Evolutionary conservation across 2,329 filamentous ascomycete species (phyloP), one percentile per base, ranked within the genome.

Genomic region (Fusarium lyarnte): DNA sequence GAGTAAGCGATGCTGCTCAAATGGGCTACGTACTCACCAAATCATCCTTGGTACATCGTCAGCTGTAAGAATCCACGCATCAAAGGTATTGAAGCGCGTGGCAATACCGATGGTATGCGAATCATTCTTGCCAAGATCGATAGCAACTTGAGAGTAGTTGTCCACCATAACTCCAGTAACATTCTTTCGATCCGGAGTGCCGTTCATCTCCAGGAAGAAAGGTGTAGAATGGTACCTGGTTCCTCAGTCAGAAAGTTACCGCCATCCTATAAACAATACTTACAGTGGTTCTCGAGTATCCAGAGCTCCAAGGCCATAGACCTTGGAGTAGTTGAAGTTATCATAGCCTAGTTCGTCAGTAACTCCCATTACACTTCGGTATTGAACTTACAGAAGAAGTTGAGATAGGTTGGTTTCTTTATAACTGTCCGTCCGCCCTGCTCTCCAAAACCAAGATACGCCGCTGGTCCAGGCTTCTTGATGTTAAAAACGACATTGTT

Each of bases 181-280:
- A 8, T 63, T 59, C 19, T 41, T 16, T 0, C 29, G 41, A 12
- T 31, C 14, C 6, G 59, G 59, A 12, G 27, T 62, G 2, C 59
- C 59, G 1, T 58, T 62, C 52, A 62, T 62, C 21, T 62, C 52
- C 4, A 62, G 11, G 14, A 46, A 62, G 14, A 62, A 62, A 4
- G 59, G 52, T 8, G 59, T 33, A 1, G 59, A 62, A 7, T 62
- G 59, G 6, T 62, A 62, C 3, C 59, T 62, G 3, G 1, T 4
- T 1, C 13, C 7, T 25, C 21, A 5, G 27, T 46, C 17, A 12
- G 5, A 12, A 16, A 1, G 3, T 14, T 6, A 13, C 3, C 1
- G 0, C 0, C 0, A 13, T 25, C 7, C 1, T 0, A 1, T n/a
- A 4, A 13, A 2, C 2, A 13, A 12, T 6, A 45, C 58, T 21